These are phyloP conservation scores for Geotrichum cucujoidarum DNA, from an alignment of 1,139 yeast genomes.

Conservation along the genomic window DNA sequence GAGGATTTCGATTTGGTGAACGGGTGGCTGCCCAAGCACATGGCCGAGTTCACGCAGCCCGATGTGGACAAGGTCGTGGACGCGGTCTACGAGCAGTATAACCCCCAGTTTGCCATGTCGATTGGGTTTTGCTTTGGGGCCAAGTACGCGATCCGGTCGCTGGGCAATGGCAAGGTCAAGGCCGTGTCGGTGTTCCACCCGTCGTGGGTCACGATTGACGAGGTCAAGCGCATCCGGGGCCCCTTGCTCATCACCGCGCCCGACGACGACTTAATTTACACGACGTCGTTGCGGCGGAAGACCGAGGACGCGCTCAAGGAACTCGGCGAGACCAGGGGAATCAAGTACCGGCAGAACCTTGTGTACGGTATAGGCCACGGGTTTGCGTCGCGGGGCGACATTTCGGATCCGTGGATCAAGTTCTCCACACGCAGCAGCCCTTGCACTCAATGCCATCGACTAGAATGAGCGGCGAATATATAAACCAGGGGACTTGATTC, in stretches of 20 bases:
- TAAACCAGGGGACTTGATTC: too few species aligned
- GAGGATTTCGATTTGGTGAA: conserved; percentile 22
- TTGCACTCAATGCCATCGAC: too few species aligned
- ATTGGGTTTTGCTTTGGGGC: conserved; percentile 89
- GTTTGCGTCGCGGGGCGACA: conserved; percentile 71
- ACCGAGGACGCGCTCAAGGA: conserved; percentile 57
- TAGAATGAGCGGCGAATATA: too few species aligned
- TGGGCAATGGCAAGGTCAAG: conserved; percentile 41
- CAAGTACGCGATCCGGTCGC: conserved; percentile 53
- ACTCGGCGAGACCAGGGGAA: conserved; percentile 22
- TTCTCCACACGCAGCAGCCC: too few species aligned
- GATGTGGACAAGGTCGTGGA: conserved; percentile 45
- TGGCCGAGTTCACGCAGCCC: conserved; percentile 43
- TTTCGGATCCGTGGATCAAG: conserved; percentile 46
- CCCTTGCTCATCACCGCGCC: conserved; percentile 67
- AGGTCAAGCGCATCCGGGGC: conserved; percentile 51
- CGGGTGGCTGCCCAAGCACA: conserved; percentile 54
- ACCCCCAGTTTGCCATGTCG: conserved; percentile 52
- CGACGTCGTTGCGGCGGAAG: conserved; percentile 55
- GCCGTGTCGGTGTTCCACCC: conserved; percentile 81
- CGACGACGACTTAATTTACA: conserved; percentile 58
- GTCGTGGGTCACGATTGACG: conserved; percentile 60
- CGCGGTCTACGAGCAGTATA: conserved; percentile 36
- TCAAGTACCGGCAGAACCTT: conserved; percentile 54
- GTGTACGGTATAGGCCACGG: conserved; percentile 68